A percentile compares a stretch with the other conserved stretches of the same genome.
These are phyloP conservation scores for Camelina neglecta DNA, from an alignment of 345 rosid genomes.

Conservation along the genomic window DNA sequence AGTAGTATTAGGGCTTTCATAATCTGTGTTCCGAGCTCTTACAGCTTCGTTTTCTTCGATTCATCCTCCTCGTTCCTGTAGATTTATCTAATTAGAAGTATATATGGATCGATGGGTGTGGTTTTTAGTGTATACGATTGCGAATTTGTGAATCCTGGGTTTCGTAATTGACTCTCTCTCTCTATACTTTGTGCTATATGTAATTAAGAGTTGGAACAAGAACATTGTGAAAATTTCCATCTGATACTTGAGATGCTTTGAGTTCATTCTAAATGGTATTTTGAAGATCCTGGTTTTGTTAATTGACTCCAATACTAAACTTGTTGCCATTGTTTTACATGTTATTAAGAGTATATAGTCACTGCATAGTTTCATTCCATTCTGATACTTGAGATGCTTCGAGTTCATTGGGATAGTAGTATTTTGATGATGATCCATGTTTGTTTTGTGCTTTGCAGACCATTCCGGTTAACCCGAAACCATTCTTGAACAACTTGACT, in stretches of 20 bases:
- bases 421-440: not conserved
- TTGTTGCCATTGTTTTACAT: too few species aligned
- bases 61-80: not conserved
- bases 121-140: conserved; percentile 11
- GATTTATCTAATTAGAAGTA: conserved; percentile 4
- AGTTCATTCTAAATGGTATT: not conserved
- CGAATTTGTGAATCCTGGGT: not conserved
- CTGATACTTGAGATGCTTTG: not conserved
- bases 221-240: not conserved
- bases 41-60: not conserved
- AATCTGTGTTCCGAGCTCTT: not conserved
- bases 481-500: conserved; percentile 88
- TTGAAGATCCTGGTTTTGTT: not conserved
- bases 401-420: not conserved
- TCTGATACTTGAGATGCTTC: not conserved
- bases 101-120: not conserved
- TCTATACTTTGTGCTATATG: not conserved
- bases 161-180: not conserved
- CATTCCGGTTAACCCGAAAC: conserved; percentile 85
- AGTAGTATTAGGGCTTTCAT: conserved; percentile 6
- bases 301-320: too few species aligned
- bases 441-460: conserved; percentile 53
- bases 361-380: too few species aligned
- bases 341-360: too few species aligned
- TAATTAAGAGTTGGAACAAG: not conserved